phyloP scores from a whole-genome alignment of 1,284 basidiomycete species.

The Peniophora sp. region DNA sequence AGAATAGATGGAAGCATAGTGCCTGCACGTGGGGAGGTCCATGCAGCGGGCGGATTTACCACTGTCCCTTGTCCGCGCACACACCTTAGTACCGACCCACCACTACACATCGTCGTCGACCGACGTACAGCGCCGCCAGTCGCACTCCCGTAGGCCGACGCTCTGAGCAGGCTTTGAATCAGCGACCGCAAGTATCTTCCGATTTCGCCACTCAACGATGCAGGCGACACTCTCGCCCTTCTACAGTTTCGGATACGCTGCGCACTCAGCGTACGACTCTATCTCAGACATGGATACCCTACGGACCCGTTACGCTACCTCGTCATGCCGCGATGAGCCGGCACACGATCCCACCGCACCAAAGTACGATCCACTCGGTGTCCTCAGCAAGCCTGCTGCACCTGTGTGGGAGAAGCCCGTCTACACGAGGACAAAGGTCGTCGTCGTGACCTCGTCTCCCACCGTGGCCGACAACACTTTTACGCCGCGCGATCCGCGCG shows the following conservation, averaged over 20 bases:
- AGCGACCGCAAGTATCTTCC: slow-evolving; percentile 2
- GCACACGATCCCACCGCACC: background rate
- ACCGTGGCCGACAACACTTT: too few relatives aligned
- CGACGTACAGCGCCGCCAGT: background rate
- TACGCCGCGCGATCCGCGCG: background rate
- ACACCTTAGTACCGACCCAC: too few relatives aligned
- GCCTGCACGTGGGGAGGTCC: too few relatives aligned
- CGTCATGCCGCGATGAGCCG: slow-evolving; percentile 7
- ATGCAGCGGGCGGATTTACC: too few relatives aligned
- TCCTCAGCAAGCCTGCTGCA: slow-evolving; percentile 7
- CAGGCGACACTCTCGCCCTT: slow-evolving; percentile 3
- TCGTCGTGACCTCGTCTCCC: too few relatives aligned
- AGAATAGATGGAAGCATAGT: too few relatives aligned
- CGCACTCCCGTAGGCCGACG: slow-evolving; percentile 5
- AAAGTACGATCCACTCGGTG: slow-evolving; percentile 12
- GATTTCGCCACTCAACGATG: slow-evolving; percentile 1
- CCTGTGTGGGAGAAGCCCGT: slow-evolving; percentile 1
- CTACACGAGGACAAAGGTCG: too few relatives aligned
- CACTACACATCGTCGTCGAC: too few relatives aligned
- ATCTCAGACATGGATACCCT: background rate
- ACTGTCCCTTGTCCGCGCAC: too few relatives aligned
- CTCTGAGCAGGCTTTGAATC: background rate
- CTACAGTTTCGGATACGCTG: slow-evolving; percentile 2
- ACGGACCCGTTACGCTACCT: slow-evolving; percentile 7
- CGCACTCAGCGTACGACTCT: background rate